These are phyloP conservation scores for Neoboletus brunneissimus DNA, from an alignment of 768 basidiomycete species.

Conservation along the genomic window DNA sequence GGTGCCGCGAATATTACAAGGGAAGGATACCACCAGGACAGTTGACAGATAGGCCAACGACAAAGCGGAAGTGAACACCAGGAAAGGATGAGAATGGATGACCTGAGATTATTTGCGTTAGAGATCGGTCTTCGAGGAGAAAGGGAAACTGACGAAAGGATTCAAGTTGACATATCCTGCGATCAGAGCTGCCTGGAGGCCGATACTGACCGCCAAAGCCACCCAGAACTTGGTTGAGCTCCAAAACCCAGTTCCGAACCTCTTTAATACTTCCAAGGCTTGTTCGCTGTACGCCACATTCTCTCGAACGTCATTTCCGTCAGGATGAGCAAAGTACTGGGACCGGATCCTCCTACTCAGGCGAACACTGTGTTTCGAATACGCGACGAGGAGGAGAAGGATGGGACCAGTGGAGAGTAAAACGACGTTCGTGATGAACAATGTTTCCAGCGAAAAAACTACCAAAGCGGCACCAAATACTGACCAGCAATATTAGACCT, in stretches of 20 bases:
- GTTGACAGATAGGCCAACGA: slow-evolving; percentile 50
- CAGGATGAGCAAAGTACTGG: background rate
- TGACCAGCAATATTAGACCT: slow-evolving; percentile 25
- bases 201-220: slow-evolving; percentile 45
- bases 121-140: background rate
- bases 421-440: slow-evolving; percentile 58
- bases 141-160: slow-evolving; percentile 50
- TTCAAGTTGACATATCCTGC: slow-evolving; percentile 54
- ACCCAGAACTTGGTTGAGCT: slow-evolving; percentile 64
- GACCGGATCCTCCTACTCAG: slow-evolving; percentile 19
- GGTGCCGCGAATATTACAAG: slow-evolving; percentile 23
- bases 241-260: slow-evolving; percentile 36
- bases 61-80: slow-evolving; percentile 49
- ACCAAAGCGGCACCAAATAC: slow-evolving; percentile 59
- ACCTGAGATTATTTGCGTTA: slow-evolving; percentile 40
- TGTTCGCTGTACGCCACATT: slow-evolving; percentile 9
- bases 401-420: slow-evolving; percentile 64
- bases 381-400: slow-evolving; percentile 44
- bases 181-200: slow-evolving; percentile 47
- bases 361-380: slow-evolving; percentile 30
- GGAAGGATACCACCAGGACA: slow-evolving; percentile 41
- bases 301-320: slow-evolving; percentile 3
- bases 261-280: slow-evolving; percentile 26
- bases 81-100: slow-evolving; percentile 54
- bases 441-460: slow-evolving; percentile 47